phyloP scores from a whole-genome alignment of 208 protist species.

The Crithidia thermophila region DNA sequence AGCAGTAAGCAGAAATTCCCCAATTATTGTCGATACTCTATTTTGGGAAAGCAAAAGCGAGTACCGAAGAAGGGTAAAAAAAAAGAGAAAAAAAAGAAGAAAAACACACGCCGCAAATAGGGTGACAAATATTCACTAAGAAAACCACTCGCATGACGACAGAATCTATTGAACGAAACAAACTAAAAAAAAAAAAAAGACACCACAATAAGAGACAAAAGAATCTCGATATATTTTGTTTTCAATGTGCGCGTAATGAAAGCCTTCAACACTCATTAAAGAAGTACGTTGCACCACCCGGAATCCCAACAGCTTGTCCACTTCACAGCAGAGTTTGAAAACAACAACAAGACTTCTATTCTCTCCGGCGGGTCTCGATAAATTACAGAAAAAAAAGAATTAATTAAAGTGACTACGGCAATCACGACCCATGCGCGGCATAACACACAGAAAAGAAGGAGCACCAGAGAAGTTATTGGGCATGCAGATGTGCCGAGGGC shows the following conservation, averaged over 20 bases:
- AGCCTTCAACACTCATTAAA: no score
- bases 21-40: no score
- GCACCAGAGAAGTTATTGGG: not conserved
- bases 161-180: no score
- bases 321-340: no score
- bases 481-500: no score
- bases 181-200: slow-evolving; percentile 5
- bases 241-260: no score
- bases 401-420: not conserved
- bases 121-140: not conserved
- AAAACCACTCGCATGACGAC: not conserved
- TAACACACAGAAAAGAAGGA: slow-evolving; percentile 9
- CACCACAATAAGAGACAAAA: not conserved
- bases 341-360: no score
- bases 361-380: no score
- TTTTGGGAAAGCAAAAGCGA: not conserved
- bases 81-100: slow-evolving; percentile 5
- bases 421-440: not conserved
- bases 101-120: not conserved
- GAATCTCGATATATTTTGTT: no score
- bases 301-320: no score
- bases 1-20: not conserved
- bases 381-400: not conserved
- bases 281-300: no score
- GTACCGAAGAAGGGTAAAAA: slow-evolving; percentile 13